Percentiles rank a stretch among this genome's conserved stretches.
phyloP scores from a whole-genome alignment of 257 asterid genomes.

The Nicotiana attenuata region DNA sequence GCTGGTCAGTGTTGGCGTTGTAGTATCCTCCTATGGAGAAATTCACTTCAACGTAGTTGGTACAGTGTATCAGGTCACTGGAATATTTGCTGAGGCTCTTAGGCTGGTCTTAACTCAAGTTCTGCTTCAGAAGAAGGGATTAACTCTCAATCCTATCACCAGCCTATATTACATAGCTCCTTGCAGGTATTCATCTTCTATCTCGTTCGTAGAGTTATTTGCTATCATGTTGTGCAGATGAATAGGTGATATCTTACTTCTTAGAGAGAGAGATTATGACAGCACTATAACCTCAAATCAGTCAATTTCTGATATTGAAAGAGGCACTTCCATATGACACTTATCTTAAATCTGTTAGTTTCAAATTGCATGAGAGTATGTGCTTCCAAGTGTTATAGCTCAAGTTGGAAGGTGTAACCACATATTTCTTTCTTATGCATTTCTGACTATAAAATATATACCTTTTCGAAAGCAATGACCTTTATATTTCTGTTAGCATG shows the following conservation, averaged over 20 bases:
- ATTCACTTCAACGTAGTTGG: slow-evolving; percentile 94
- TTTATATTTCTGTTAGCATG: neutral
- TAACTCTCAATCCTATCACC: slow-evolving; percentile 89
- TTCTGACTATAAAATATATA: neutral
- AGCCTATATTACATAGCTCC: slow-evolving; percentile 98
- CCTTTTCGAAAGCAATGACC: neutral
- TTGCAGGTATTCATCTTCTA: slow-evolving; percentile 64
- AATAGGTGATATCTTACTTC: neutral
- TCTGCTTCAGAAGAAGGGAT: slow-evolving; percentile 91
- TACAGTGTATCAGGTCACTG: slow-evolving; percentile 94
- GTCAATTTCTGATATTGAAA: neutral
- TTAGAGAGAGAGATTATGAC: neutral
- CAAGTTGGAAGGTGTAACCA: neutral
- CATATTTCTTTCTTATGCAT: neutral
- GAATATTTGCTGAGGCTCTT: slow-evolving; percentile 95
- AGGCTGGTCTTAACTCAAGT: slow-evolving; percentile 97
- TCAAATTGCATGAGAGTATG: neutral
- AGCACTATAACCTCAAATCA: neutral
- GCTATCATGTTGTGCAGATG: neutral
- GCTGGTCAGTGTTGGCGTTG: slow-evolving; percentile 90
- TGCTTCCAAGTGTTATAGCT: neutral
- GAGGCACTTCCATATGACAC: neutral
- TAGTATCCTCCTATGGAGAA: slow-evolving; percentile 93
- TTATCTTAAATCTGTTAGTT: neutral
- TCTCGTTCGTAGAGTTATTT: neutral